Evolutionary conservation across 495 filamentous ascomycete species (phyloP).

Genomic region (Annulohypoxylon moriforme): DNA sequence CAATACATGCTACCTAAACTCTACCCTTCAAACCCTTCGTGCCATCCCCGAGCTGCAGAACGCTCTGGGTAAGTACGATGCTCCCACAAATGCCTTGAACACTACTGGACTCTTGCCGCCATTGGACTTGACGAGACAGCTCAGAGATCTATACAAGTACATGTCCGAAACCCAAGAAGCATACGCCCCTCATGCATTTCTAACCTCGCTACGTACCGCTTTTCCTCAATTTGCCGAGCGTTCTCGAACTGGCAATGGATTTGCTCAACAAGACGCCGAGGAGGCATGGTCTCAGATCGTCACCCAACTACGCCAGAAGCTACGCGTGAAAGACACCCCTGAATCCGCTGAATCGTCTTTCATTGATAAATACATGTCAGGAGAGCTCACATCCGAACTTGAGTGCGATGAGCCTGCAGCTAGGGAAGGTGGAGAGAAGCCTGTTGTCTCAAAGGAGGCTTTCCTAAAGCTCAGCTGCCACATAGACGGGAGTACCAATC

Average conservation of each 20-base stretch:
- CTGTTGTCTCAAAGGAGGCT: constrained; percentile 71
- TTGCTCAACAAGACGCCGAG: constrained; percentile 96
- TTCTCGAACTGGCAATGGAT: constrained; percentile 81
- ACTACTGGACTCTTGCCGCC: constrained; percentile 50
- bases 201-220: constrained; percentile 79
- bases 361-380: constrained; percentile 89
- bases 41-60: constrained; percentile 92
- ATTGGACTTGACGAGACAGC: constrained; percentile 79
- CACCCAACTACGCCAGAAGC: constrained; percentile 81
- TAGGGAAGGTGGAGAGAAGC: constrained; percentile 78
- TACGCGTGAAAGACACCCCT: constrained; percentile 69
- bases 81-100: constrained; percentile 35
- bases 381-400: constrained; percentile 77
- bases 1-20: constrained; percentile 98
- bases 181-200: constrained; percentile 85
- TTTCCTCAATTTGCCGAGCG: constrained; percentile 97
- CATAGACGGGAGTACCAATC: constrained; percentile 85
- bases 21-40: constrained; percentile 88
- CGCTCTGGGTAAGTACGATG: constrained; percentile 76
- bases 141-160: constrained; percentile 89
- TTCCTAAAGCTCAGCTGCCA: constrained; percentile 97
- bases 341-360: constrained; percentile 72
- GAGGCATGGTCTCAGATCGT: constrained; percentile 98
- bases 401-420: constrained; percentile 86
- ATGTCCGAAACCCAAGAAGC: constrained; percentile 94